These are phyloP conservation scores for Boletus huronensis DNA, from an alignment of 768 basidiomycete species.

Conservation along the genomic window DNA sequence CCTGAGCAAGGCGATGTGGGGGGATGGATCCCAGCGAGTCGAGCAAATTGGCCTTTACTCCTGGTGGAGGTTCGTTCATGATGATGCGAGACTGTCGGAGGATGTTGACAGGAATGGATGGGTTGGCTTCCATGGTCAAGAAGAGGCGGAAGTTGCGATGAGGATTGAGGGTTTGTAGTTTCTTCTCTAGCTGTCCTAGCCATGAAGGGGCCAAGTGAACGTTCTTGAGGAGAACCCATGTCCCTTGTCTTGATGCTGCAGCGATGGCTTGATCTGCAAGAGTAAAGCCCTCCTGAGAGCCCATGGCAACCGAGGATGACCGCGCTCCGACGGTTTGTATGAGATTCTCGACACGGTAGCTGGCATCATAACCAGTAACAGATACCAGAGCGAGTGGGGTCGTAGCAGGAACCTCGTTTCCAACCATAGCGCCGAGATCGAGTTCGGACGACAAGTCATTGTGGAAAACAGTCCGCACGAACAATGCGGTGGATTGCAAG, in stretches of 20 bases:
- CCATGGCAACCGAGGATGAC: conserved; percentile 94
- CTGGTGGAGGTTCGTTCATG: conserved; percentile 99
- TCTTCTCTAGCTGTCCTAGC: conserved; percentile 96
- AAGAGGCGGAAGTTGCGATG: conserved; percentile 93
- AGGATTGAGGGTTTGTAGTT: conserved; percentile 86
- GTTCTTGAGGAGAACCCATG: conserved; percentile 97
- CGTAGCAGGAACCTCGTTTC: conserved; percentile 71
- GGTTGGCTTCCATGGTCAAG: conserved; percentile 97
- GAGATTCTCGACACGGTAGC: conserved; percentile 88
- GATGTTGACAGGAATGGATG: conserved; percentile 93
- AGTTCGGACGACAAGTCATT: conserved; percentile 77
- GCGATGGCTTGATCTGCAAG: conserved; percentile 96
- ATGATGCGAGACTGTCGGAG: conserved; percentile 92
- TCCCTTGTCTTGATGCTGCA: conserved; percentile 85
- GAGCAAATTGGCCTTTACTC: conserved; percentile 92
- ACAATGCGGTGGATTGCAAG: conserved; percentile 73
- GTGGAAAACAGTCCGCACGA: conserved; percentile 75
- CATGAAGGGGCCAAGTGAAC: conserved; percentile 94
- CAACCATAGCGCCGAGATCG: conserved; percentile 74
- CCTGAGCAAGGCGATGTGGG: conserved; percentile 68
- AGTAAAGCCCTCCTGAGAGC: conserved; percentile 95
- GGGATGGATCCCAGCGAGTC: conserved; percentile 81
- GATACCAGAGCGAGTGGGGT: conserved; percentile 90
- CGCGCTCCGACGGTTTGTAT: conserved; percentile 72
- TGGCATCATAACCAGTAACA: conserved; percentile 97